Conservation (phyloP, 2,329 filamentous ascomycete species). For the Mariannaea elegans region DNA sequence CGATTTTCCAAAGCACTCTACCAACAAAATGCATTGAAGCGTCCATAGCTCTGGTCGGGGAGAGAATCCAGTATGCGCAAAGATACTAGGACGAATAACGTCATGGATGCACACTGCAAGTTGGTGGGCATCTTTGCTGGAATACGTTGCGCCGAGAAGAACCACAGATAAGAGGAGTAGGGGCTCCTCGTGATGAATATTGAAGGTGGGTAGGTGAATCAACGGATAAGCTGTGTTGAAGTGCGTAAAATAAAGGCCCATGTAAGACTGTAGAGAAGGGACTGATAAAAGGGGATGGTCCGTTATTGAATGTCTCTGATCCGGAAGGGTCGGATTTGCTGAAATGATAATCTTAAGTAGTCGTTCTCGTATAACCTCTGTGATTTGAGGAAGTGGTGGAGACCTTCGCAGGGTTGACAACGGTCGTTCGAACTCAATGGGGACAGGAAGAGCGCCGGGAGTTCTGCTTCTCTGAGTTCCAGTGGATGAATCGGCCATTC, state of each 20-base stretch:
- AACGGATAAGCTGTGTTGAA: conserved; percentile 70
- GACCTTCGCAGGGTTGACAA: conserved; percentile 35
- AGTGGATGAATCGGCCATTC: conserved; percentile 1
- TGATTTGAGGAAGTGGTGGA: conserved; percentile 43
- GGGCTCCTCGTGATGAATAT: conserved; percentile 57
- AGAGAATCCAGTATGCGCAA: conserved; percentile 65
- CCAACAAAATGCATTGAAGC: conserved; percentile 67
- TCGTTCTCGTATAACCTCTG: conserved; percentile 44
- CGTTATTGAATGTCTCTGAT: conserved; percentile 44
- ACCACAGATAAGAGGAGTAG: conserved; percentile 64
- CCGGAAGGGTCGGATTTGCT: conserved; percentile 57
- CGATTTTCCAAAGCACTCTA: conserved; percentile 72
- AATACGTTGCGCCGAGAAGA: conserved; percentile 69
- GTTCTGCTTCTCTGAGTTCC: conserved; percentile 2
- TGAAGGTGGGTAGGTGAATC: conserved; percentile 66
- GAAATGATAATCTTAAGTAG: conserved; percentile 62
- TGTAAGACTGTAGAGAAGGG: conserved; percentile 61
- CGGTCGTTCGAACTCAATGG: conserved; percentile 41
- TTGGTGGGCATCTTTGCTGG: conserved; percentile 65
- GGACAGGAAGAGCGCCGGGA: neutral
- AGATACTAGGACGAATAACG: conserved; percentile 66
- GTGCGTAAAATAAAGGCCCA: conserved; percentile 66
- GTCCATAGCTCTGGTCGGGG: conserved; percentile 69
- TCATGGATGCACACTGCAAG: conserved; percentile 70
- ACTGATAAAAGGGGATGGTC: conserved; percentile 62